Base-by-base conservation (phyloP, 495 filamentous ascomycete genomes). In the Wilcoxina mikolae region DNA sequence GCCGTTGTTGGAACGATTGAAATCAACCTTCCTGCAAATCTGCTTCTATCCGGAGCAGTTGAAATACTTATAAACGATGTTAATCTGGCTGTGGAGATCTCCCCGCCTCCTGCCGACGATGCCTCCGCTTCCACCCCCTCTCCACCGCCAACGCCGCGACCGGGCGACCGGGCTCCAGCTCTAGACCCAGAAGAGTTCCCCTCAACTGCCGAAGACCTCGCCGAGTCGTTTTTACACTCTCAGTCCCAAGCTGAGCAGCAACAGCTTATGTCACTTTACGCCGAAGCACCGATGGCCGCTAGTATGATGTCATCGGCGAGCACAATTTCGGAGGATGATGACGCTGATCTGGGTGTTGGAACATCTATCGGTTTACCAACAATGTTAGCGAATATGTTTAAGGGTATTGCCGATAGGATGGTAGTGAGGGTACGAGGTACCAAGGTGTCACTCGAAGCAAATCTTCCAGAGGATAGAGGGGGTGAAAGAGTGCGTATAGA, bases 151-250 rank as follows among this genome's bases (percentile, higher is more conserved):
- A 54, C 51, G n/a, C 51, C 51, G 23, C 35, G 38, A 12, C 51
- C 35, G 10, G 39, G 27, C n/a, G 15, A 33, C 31, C 10, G 17
- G 20, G 17, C 17, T 20, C 15, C 31, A 35, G 23, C 28, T 10
- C 31, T 38, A 17, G 46, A 58, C 18, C 46, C 23, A n/a, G 58
- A 62, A n/a, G 72, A 74, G 1, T 62, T 74, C 18, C 68, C 94
- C 10, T 85, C 86, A 2, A 86, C 83, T 15, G 78, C 86, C n/a
- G 76, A 81, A 57, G 82, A 90, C 54, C 74, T 96, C 27, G 90
- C 90, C 3, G 75, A 87, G 66, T 93, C 85, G 0, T 95, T 95
- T 68, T 72, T 96, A 12, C 76, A 87, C 58, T 77, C 85, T 0
- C 85, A 95, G 59, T 84, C 87, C 0, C 67, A 67, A 39, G 64